Base-by-base conservation (phyloP, 2,329 filamentous ascomycete species). In the Colletotrichum musae region DNA sequence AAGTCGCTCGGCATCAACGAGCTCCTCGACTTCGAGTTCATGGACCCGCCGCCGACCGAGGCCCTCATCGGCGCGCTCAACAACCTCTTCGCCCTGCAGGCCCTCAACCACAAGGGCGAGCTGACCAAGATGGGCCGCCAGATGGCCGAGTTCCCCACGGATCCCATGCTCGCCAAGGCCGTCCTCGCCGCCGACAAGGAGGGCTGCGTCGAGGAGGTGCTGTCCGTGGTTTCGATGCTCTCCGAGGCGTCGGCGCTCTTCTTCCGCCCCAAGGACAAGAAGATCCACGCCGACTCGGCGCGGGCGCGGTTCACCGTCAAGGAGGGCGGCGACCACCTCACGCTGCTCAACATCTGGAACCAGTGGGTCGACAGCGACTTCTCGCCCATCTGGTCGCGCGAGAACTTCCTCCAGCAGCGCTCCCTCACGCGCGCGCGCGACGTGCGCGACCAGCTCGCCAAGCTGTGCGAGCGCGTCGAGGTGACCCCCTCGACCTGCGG, bases 181-280 rank as follows among this genome's bases (percentile, higher is more conserved):
- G 92, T 99, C 18, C 88, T 99, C 3, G 94, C 94, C 0, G 94
- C 95, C 0, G 93, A 96, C 79, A 93, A 94, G 74, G 93, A 95
- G 73, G 93, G 93, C n/a, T 98, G 95, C 74, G 94, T 97, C 0
- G 94, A 97, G 69, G 96, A 99, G 80, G 90, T 98, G 0, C 84
- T 99, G 16, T 94, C 93, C 0, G 94, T 98, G 57, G 94, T 98
- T n/a, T 91, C 95, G 50, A 97, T 98, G 93, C 88, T 98, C 0
- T 91, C 93, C 70, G 96, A 98, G 81, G 90, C 93, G 2, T 94
- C 92, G 4, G 92, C 94, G 0, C 87, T 99, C 5, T 99, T 98
- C 85, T 97, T 97, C 86, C 88, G 94, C 0, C 95, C 96, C 21
- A 97, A 98, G 78, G 95, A 99, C 82, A 98, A 98, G 85, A 97